These are phyloP conservation scores for Abortiporus biennis DNA, from an alignment of 1,284 basidiomycete species.

Conservation along the genomic window DNA sequence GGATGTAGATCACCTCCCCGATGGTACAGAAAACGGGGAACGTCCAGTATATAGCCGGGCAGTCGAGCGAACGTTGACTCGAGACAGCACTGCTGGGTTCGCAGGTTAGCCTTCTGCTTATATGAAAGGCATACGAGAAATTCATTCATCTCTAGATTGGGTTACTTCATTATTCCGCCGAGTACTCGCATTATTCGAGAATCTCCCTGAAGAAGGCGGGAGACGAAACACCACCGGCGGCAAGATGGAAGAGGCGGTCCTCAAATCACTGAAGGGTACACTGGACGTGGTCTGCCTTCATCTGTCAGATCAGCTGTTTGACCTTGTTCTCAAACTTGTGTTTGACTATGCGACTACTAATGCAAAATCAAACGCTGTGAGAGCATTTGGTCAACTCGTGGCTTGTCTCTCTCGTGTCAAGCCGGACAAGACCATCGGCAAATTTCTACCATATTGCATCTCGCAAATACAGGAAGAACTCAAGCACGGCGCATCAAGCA, in stretches of 20 bases:
- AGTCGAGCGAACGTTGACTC: conserved; percentile 70
- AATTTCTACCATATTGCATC: conserved; percentile 78
- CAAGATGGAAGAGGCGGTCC: conserved; percentile 79
- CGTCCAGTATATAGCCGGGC: conserved; percentile 48
- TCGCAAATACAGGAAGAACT: conserved; percentile 84
- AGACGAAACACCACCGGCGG: conserved; percentile 78
- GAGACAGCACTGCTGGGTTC: conserved; percentile 77
- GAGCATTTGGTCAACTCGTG: conserved; percentile 87
- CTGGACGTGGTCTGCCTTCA: conserved; percentile 85
- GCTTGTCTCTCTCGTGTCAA: conserved; percentile 81
- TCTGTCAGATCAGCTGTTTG: conserved; percentile 84
- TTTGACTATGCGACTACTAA: conserved; percentile 86
- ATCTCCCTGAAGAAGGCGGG: conserved; percentile 91
- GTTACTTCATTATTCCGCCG: conserved; percentile 83
- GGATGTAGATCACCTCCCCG: conserved; percentile 38
- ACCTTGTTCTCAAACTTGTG: conserved; percentile 81
- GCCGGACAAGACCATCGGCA: conserved; percentile 72
- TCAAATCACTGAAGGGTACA: conserved; percentile 80
- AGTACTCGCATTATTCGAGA: conserved; percentile 85
- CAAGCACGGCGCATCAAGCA: conserved; percentile 88
- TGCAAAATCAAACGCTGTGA: conserved; percentile 83
- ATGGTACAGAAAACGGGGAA: conserved; percentile 44
- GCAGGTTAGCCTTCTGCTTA: conserved; percentile 45
- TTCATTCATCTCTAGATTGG: conserved; percentile 58
- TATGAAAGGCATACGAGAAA: conserved; percentile 3